Base-by-base conservation (phyloP, 331 rosid species). In the Stylosanthes scabra region DNA sequence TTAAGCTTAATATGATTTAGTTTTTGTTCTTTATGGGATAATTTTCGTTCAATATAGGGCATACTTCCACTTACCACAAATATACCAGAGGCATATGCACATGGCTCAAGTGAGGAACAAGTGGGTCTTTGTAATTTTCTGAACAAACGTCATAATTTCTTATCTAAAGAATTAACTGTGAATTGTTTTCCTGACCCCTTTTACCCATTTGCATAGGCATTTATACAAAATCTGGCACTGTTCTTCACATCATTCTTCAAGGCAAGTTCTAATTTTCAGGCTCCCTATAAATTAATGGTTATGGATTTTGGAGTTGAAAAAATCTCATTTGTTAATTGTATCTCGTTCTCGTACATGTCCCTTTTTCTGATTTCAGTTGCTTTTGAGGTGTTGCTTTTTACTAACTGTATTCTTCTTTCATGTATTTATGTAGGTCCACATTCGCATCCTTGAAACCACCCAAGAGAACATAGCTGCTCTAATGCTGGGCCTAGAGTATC, bases 401-500 rank as follows among this genome's bases (percentile, higher is more conserved):
- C 25, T 20, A 20, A 20, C 25, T 20, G 25, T 20, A 20, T 20
- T 20, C 25, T 20, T 20, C 25, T 20, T 20, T 20, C 42, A 68
- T 70, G 27, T 46, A 46, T 69, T 25, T 56, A 15, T 78, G 77
- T 80, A 95, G 99, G 81, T 82, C 28, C 99, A 95, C 81, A 92
- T 95, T 76, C 93, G 91, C 62, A 85, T 87, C n/a, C 81, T 95
- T 46, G 99, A 95, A 79, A 71, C 86, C 58, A 81, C 92, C 28
- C 96, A 78, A 75, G 99, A 95, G 80, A 95, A 87, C 67, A 81
- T 88, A 76, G 56, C 91, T 70, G 83, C 85, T 25, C 83, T 95
- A 87, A 84, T 92, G 7, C 37, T 84, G 92, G 99, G 99, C 69
- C 97, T 95, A 64, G 98, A 95, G 86, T 95, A 95, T 86, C 93